phyloP scores from a whole-genome alignment of 2,329 filamentous ascomycete species.

The Neoarthrinium moseri region DNA sequence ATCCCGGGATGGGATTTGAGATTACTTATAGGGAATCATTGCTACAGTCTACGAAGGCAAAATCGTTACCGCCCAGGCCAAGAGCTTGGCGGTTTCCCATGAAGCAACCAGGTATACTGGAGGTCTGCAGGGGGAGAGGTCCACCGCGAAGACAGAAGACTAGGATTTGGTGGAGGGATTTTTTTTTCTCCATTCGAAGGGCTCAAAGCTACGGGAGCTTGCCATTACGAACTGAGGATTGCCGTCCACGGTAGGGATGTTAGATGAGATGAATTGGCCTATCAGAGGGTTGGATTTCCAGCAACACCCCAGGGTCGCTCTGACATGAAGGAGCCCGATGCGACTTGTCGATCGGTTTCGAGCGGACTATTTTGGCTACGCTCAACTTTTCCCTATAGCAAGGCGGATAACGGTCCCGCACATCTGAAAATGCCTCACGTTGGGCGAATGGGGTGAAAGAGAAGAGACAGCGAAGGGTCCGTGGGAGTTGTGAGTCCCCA shows the following conservation, averaged over 20 bases:
- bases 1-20: neutral
- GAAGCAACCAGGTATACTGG: slow-evolving; percentile 18
- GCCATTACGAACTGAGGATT: slow-evolving; percentile 13
- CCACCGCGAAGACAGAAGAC: slow-evolving; percentile 10
- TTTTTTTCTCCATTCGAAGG: slow-evolving; percentile 6
- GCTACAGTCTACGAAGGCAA: slow-evolving; percentile 1
- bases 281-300: slow-evolving; percentile 13
- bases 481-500: slow-evolving; percentile 8
- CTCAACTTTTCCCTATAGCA: slow-evolving; percentile 1
- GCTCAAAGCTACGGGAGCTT: slow-evolving; percentile 12
- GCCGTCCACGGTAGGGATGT: slow-evolving; percentile 13
- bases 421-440: slow-evolving; percentile 24
- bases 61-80: slow-evolving; percentile 17
- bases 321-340: slow-evolving; percentile 19
- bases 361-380: slow-evolving; percentile 18
- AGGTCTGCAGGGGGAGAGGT: slow-evolving; percentile 16
- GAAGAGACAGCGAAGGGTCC: slow-evolving; percentile 10
- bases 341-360: slow-evolving; percentile 25
- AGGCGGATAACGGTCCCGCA: slow-evolving; percentile 4
- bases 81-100: slow-evolving; percentile 20
- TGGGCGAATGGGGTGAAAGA: slow-evolving; percentile 10
- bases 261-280: slow-evolving; percentile 21
- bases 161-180: no score
- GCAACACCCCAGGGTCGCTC: slow-evolving; percentile 12
- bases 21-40: slow-evolving; percentile 20